Percentiles rank a stretch among this genome's conserved stretches.
Evolutionary conservation across 2,329 filamentous ascomycete species (phyloP).

Genomic region (Botrytis sinoallii): DNA sequence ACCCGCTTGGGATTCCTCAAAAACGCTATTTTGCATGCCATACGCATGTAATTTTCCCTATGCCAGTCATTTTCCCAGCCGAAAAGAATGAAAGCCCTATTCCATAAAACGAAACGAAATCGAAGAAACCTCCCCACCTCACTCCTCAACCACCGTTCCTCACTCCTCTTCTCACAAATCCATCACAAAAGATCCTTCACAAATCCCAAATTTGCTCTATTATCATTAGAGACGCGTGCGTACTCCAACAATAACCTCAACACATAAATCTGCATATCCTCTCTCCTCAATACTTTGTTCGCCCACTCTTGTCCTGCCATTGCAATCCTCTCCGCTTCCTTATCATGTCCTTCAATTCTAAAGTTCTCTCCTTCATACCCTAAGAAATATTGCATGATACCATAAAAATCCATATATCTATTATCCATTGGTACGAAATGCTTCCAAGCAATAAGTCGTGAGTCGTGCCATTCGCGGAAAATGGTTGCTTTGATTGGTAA

Average conservation of each 20-base stretch:
- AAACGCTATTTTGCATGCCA: not conserved
- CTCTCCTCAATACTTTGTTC: slow-evolving; percentile 64
- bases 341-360: slow-evolving; percentile 41
- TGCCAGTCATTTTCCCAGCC: not conserved
- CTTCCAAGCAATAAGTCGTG: slow-evolving; percentile 69
- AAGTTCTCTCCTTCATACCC: slow-evolving; percentile 52
- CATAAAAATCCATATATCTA: slow-evolving; percentile 68
- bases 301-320: slow-evolving; percentile 68
- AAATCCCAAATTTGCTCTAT: slow-evolving; percentile 38
- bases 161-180: not conserved
- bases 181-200: slow-evolving; percentile 33
- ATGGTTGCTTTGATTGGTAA: slow-evolving; percentile 76
- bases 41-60: not conserved
- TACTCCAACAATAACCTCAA: slow-evolving; percentile 68
- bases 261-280: slow-evolving; percentile 62
- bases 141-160: not conserved
- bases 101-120: not conserved
- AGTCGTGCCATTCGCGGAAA: slow-evolving; percentile 79
- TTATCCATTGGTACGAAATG: slow-evolving; percentile 83
- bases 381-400: slow-evolving; percentile 72
- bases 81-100: not conserved
- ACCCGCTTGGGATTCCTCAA: not conserved
- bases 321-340: slow-evolving; percentile 63
- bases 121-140: not conserved
- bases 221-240: slow-evolving; percentile 39